These are phyloP conservation scores for Quercus alba DNA, from an alignment of 306 rosid genomes.

Conservation along the genomic window DNA sequence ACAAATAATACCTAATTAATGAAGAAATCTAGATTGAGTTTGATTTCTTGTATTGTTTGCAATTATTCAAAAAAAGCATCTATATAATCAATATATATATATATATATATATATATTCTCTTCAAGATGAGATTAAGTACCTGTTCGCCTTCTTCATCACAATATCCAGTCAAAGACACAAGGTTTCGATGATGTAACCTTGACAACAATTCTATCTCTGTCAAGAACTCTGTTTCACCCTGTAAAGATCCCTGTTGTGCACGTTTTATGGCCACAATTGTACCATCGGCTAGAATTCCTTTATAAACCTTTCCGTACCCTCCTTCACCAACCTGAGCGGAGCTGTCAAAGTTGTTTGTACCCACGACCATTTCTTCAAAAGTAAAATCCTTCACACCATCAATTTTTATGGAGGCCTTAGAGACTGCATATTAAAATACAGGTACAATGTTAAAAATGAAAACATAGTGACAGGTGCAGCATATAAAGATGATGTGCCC, in stretches of 20 bases:
- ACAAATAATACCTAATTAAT: neutral
- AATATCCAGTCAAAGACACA: slow-evolving; percentile 70
- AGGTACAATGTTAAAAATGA: slow-evolving; percentile 13
- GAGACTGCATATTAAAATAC: slow-evolving; percentile 42
- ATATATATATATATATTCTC: neutral
- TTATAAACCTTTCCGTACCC: slow-evolving; percentile 84
- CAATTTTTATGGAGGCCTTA: slow-evolving; percentile 52
- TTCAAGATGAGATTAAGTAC: slow-evolving; percentile 23
- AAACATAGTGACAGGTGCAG: neutral
- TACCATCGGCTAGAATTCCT: slow-evolving; percentile 60
- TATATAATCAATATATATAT: neutral
- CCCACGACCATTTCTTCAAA: slow-evolving; percentile 59
- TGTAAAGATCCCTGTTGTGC: slow-evolving; percentile 80
- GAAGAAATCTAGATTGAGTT: neutral
- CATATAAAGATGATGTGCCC: neutral
- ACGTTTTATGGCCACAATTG: slow-evolving; percentile 75
- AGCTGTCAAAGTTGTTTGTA: slow-evolving; percentile 56
- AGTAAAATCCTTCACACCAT: slow-evolving; percentile 64
- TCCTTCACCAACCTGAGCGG: slow-evolving; percentile 69
- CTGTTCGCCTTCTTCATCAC: slow-evolving; percentile 84
- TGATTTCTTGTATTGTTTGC: slow-evolving; percentile 1
- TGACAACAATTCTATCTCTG: slow-evolving; percentile 73
- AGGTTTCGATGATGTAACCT: slow-evolving; percentile 87
- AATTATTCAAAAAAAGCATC: neutral
- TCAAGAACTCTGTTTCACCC: slow-evolving; percentile 84